These are phyloP conservation scores for Stereocaulon alpinum DNA, from an alignment of 495 filamentous ascomycete genomes.

Conservation along the genomic window DNA sequence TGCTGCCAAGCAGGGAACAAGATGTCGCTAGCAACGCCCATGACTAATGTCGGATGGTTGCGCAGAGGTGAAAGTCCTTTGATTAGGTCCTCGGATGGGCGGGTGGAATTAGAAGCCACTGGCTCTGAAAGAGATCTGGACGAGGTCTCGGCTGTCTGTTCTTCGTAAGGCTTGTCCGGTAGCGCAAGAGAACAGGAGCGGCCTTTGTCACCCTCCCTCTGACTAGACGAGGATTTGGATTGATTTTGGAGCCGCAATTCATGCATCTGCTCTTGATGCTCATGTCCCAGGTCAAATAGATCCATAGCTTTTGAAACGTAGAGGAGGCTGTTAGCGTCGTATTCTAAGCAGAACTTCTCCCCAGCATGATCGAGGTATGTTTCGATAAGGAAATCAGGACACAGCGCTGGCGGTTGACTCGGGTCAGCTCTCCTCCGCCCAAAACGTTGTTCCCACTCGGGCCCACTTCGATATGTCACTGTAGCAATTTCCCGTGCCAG, in stretches of 20 bases:
- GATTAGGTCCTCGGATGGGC: slow-evolving; percentile 68
- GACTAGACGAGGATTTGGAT: slow-evolving; percentile 35
- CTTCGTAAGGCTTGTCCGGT: slow-evolving; percentile 75
- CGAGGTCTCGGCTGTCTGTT: slow-evolving; percentile 45
- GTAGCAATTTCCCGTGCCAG: slow-evolving; percentile 95
- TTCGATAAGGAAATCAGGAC: slow-evolving; percentile 95
- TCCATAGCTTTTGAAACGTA: slow-evolving; percentile 99
- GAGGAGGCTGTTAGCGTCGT: slow-evolving; percentile 90
- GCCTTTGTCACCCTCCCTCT: slow-evolving; percentile 25
- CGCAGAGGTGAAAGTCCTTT: slow-evolving; percentile 59
- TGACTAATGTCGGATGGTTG: slow-evolving; percentile 69
- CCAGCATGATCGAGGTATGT: slow-evolving; percentile 98
- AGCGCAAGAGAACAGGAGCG: slow-evolving; percentile 71
- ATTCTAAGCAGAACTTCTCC: slow-evolving; percentile 98
- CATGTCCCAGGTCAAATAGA: slow-evolving; percentile 79
- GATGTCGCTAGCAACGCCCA: slow-evolving; percentile 94
- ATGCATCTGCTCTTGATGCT: slow-evolving; percentile 47
- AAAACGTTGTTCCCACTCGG: slow-evolving; percentile 96
- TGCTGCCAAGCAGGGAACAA: slow-evolving; percentile 99
- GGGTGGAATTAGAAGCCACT: slow-evolving; percentile 16
- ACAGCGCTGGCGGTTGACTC: slow-evolving; percentile 76
- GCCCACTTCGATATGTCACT: slow-evolving; percentile 91
- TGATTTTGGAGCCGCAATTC: slow-evolving; percentile 40
- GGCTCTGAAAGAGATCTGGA: slow-evolving; percentile 19
- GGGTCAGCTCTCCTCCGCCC: slow-evolving; percentile 80